Percentiles rank a stretch among this genome's conserved stretches.
Evolutionary conservation across 495 filamentous ascomycete genomes (phyloP).

Genomic region (Cairneyella variabilis): DNA sequence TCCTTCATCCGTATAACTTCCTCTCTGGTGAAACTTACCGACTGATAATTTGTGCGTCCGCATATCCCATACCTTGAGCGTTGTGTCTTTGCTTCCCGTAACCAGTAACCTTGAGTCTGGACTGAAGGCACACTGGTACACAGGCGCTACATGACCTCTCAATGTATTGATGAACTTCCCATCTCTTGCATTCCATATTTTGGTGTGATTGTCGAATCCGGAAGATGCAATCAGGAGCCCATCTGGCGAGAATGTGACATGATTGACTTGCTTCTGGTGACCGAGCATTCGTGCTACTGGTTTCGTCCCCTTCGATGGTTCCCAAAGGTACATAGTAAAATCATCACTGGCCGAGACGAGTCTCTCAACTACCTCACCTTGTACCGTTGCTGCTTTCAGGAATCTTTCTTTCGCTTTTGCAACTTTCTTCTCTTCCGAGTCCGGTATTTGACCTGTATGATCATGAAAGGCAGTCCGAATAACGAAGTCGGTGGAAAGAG

Average conservation of each 20-base stretch:
- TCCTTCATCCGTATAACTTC: not conserved
- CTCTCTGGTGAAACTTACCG: slow-evolving; percentile 6
- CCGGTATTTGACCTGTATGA: slow-evolving; percentile 69
- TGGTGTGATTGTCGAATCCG: slow-evolving; percentile 89
- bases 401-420: slow-evolving; percentile 80
- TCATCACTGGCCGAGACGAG: slow-evolving; percentile 91
- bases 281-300: slow-evolving; percentile 84
- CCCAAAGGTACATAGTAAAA: slow-evolving; percentile 96
- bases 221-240: slow-evolving; percentile 81
- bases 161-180: slow-evolving; percentile 81
- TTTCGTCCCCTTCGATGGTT: slow-evolving; percentile 73
- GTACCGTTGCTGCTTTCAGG: slow-evolving; percentile 77
- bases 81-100: slow-evolving; percentile 86
- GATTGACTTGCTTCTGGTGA: slow-evolving; percentile 95
- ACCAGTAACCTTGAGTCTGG: slow-evolving; percentile 84
- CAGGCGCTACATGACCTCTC: slow-evolving; percentile 86
- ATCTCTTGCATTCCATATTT: slow-evolving; percentile 76
- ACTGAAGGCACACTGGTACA: slow-evolving; percentile 87
- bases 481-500: slow-evolving; percentile 89
- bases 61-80: slow-evolving; percentile 91
- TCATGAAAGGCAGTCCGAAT: slow-evolving; percentile 85
- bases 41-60: slow-evolving; percentile 73
- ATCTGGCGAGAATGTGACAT: slow-evolving; percentile 90
- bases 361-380: slow-evolving; percentile 76
- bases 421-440: slow-evolving; percentile 63